Evolutionary conservation across 1,284 basidiomycete genomes (phyloP), one percentile per base, ranked within the genome.

Genomic region (Blastosporella zonata): DNA sequence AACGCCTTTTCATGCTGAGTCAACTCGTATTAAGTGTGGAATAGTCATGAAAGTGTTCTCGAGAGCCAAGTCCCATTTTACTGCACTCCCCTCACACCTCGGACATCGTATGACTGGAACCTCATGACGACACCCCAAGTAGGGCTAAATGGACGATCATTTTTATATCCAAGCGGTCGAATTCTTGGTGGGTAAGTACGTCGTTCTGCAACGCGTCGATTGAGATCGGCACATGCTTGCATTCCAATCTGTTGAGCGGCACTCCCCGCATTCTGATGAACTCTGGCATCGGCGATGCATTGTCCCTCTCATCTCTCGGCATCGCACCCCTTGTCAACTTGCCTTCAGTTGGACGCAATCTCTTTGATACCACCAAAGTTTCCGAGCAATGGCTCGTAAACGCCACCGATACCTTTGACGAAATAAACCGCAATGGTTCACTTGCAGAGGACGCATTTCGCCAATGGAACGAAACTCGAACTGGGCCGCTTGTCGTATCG

Each of bases 291-390:
- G 70, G 70, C 2, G 65, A 72, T 48, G 47, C 63, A 0, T 37
- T 50, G 1, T 38, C 64, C 2, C 59, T 72, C 2, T 47, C 46
- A 0, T 27, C 59, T 1, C 56, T 71, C 13, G 65, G 65, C 0
- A 68, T 73, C 46, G 39, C 41, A 1, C 54, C 62, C 2, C 23
- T 67, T 1, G 51, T 67, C 18, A 49, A 68, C 49, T 61, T 73
- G 1, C 63, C 69, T 5, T 63, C 64, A 22, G 74, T 76, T 10
- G 76, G 76, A 2, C 64, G 71, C 51, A 74, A 77, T 33, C 51
- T 69, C 10, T 56, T 54, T 12, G 69, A 71, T 48, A 57, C 59
- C 17, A 29, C 57, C 17, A 37, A 53, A n/a, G 45, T 60, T 13
- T 33, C 37, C 8, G 55, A 57, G 21, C 28, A 41, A 1, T 62